Evolutionary conservation across 2,329 filamentous ascomycete species (phyloP).

Genomic region (Fusarium sp.): DNA sequence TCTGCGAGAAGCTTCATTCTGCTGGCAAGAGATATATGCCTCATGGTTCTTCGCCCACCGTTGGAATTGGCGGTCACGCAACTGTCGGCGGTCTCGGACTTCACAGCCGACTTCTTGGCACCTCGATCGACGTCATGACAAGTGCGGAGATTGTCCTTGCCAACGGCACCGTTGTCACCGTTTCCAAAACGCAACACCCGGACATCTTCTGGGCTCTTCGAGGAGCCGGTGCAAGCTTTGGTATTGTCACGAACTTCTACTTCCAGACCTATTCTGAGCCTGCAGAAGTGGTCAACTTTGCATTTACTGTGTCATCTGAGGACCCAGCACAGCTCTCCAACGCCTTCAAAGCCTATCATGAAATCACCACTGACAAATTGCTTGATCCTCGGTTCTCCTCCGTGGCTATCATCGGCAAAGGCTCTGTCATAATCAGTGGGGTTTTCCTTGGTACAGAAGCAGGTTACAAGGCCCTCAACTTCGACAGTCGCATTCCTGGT

Average conservation of each 20-base stretch:
- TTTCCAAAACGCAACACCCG: conserved; percentile 48
- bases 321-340: background rate
- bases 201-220: conserved; percentile 51
- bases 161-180: conserved; percentile 53
- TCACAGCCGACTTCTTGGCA: background rate
- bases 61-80: conserved; percentile 9
- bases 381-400: background rate
- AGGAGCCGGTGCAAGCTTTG: conserved; percentile 51
- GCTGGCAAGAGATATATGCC: conserved; percentile 8
- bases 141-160: conserved; percentile 54
- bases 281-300: background rate
- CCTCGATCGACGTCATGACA: background rate
- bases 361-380: background rate
- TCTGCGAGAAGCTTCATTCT: background rate
- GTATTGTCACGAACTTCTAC: conserved; percentile 49
- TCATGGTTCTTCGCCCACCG: conserved; percentile 16
- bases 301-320: conserved; percentile 6
- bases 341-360: background rate
- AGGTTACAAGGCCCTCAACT: background rate
- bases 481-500: background rate
- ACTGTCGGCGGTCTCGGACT: conserved; percentile 10
- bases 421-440: background rate
- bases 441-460: background rate
- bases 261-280: conserved; percentile 18
- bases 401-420: background rate